These are phyloP conservation scores for Gaertneriomyces semiglobifer DNA, from an alignment of 192 early-diverging fungal genomes.

Conservation along the genomic window DNA sequence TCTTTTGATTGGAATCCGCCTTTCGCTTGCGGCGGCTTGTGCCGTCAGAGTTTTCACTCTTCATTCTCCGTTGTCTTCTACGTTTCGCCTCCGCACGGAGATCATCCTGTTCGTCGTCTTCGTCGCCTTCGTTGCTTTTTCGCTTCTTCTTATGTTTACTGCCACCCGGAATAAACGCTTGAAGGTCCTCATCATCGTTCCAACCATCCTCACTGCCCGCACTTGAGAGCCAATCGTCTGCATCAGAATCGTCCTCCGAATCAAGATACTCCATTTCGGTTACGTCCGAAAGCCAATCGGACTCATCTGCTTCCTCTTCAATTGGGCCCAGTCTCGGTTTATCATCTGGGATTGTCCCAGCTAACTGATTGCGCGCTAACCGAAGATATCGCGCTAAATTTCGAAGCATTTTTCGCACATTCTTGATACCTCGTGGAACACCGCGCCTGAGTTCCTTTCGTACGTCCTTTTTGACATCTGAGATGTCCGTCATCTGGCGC, in stretches of 20 bases:
- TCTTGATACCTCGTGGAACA: slow-evolving; percentile 40
- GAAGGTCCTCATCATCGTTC: slow-evolving; percentile 9
- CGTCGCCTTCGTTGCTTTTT: neutral
- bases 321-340: neutral
- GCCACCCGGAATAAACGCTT: slow-evolving; percentile 16
- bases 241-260: slow-evolving; percentile 29
- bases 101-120: too few species aligned
- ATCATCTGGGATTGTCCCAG: neutral
- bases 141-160: neutral
- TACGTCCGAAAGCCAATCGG: slow-evolving; percentile 26
- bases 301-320: slow-evolving; percentile 7
- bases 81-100: too few species aligned
- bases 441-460: slow-evolving; percentile 16
- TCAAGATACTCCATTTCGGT: slow-evolving; percentile 36
- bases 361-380: neutral
- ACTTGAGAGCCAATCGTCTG: slow-evolving; percentile 8
- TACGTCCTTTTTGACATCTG: slow-evolving; percentile 27
- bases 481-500: slow-evolving; percentile 15
- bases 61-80: too few species aligned
- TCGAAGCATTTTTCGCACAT: slow-evolving; percentile 37
- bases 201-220: neutral
- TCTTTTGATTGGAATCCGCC: too few species aligned
- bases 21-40: too few species aligned
- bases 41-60: too few species aligned
- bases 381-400: slow-evolving; percentile 22